A percentile compares a stretch with the other conserved stretches of the same genome.
phyloP scores from a whole-genome alignment of 2,329 filamentous ascomycete species.

The Penicillium sp. region DNA sequence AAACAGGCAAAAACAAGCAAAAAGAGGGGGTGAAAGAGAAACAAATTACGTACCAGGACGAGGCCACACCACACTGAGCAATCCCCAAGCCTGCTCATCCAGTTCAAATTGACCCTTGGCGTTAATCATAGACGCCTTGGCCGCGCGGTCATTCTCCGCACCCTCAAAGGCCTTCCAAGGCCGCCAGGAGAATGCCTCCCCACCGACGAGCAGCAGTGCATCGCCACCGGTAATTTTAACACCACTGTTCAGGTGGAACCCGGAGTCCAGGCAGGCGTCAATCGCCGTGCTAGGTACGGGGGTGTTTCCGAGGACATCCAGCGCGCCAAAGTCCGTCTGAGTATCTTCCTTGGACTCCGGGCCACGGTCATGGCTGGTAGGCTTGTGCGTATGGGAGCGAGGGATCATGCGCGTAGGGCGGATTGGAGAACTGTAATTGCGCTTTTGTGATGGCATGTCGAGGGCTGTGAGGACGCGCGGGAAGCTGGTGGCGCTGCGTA shows the following conservation, averaged over 20 bases:
- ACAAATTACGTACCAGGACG: conserved; percentile 72
- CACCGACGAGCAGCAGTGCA: conserved; percentile 79
- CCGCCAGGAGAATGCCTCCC: conserved; percentile 87
- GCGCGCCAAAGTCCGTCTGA: conserved; percentile 72
- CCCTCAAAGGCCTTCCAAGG: conserved; percentile 69
- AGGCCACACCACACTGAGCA: conserved; percentile 81
- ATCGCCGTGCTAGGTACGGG: conserved; percentile 81
- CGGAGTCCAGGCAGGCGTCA: conserved; percentile 79
- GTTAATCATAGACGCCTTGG: conserved; percentile 66
- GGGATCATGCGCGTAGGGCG: conserved; percentile 42
- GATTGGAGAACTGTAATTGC: conserved; percentile 36
- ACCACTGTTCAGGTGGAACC: conserved; percentile 86
- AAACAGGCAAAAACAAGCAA: background rate
- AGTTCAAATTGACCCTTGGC: conserved; percentile 82
- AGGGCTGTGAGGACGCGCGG: conserved; percentile 18
- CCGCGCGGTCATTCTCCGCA: conserved; percentile 38
- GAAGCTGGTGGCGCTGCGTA: conserved; percentile 23
- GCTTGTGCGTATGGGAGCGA: conserved; percentile 44
- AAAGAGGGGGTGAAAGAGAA: conserved; percentile 2
- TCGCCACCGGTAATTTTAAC: conserved; percentile 70
- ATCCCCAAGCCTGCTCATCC: conserved; percentile 70
- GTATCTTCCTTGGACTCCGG: conserved; percentile 66
- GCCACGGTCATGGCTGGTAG: conserved; percentile 62
- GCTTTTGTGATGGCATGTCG: conserved; percentile 21
- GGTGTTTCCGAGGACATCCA: conserved; percentile 79